Percentiles rank a stretch among this genome's conserved stretches.
phyloP scores from a whole-genome alignment of 345 rosid species.

The Camelina sativa region DNA sequence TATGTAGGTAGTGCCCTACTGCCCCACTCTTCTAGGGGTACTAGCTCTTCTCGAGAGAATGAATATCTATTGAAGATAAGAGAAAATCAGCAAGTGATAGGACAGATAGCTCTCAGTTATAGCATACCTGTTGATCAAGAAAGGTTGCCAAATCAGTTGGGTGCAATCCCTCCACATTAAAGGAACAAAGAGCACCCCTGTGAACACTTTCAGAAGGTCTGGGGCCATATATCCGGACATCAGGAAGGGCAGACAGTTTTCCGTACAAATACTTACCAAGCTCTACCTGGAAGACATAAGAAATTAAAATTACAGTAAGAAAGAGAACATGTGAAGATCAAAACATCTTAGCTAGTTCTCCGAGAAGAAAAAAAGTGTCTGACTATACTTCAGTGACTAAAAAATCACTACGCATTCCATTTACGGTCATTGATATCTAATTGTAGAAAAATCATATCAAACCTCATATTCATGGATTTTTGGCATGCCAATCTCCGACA shows the following conservation, averaged over 20 bases:
- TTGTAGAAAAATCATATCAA: constrained; percentile 24
- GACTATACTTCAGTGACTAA: constrained; percentile 5
- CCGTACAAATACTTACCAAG: constrained; percentile 76
- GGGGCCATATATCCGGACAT: constrained; percentile 81
- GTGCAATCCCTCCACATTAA: constrained; percentile 80
- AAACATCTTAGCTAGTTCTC: neutral
- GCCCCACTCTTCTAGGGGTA: neutral
- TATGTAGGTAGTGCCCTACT: neutral
- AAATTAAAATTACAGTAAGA: constrained; percentile 14
- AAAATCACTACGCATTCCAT: neutral
- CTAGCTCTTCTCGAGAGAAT: constrained; percentile 9
- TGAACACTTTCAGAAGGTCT: constrained; percentile 62
- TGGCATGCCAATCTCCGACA: constrained; percentile 79
- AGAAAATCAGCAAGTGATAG: constrained; percentile 13
- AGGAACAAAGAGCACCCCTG: constrained; percentile 87
- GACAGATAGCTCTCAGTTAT: constrained; percentile 4
- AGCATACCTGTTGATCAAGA: constrained; percentile 84
- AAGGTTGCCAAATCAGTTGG: constrained; percentile 93
- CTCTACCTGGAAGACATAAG: constrained; percentile 53
- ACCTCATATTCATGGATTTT: constrained; percentile 91
- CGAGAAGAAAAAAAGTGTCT: neutral
- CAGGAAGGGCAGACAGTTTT: constrained; percentile 63
- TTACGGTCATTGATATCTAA: neutral
- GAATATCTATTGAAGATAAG: neutral
- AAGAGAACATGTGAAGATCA: neutral